These are phyloP conservation scores for Solanum dulcamara DNA, from an alignment of 257 asterid genomes.

Conservation along the genomic window DNA sequence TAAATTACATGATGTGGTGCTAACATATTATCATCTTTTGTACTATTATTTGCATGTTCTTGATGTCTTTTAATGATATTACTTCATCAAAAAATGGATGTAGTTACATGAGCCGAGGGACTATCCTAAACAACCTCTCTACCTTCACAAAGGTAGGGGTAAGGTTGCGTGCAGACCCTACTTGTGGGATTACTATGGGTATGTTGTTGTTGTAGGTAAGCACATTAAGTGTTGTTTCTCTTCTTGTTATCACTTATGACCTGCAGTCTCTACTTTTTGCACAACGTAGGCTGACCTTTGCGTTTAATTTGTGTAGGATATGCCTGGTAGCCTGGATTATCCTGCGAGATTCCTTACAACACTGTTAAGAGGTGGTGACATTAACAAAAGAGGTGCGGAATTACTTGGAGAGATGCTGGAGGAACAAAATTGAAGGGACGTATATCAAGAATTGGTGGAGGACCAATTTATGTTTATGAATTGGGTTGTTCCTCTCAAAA, in stretches of 20 bases:
- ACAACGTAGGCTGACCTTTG: neutral
- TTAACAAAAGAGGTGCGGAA: constrained; percentile 73
- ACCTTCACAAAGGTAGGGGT: neutral
- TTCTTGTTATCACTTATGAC: neutral
- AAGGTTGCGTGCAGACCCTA: neutral
- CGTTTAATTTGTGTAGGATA: constrained; percentile 35
- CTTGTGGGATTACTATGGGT: neutral
- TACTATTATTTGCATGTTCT: neutral
- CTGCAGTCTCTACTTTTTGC: neutral
- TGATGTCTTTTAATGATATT: neutral
- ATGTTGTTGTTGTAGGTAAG: neutral
- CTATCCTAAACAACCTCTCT: neutral
- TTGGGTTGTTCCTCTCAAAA: neutral
- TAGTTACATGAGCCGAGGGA: neutral
- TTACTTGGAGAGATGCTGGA: constrained; percentile 92
- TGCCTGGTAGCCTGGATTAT: constrained; percentile 44
- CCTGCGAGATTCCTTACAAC: constrained; percentile 72
- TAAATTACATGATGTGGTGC: neutral
- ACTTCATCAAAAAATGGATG: neutral
- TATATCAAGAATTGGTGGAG: constrained; percentile 8
- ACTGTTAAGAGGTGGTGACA: constrained; percentile 66
- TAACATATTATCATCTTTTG: neutral
- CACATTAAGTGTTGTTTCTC: neutral
- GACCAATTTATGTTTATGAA: neutral
- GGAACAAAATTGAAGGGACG: constrained; percentile 50